Base-by-base conservation (phyloP, 768 basidiomycete genomes). In the Termitomyces sp. region DNA sequence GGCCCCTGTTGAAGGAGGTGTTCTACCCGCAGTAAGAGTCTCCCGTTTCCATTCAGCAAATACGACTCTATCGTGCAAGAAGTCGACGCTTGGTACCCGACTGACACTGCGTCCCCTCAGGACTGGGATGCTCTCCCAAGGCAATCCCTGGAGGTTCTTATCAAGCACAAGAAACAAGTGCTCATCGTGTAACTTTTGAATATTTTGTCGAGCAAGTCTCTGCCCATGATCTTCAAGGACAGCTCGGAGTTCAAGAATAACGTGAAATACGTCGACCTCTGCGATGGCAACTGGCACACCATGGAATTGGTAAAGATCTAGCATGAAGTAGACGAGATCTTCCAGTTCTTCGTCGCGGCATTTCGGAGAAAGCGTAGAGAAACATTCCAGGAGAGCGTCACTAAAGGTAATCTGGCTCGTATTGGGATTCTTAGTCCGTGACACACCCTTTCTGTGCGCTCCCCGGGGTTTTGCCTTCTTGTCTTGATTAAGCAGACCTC, bases 81-180 rank as follows among this genome's bases (percentile, higher is more conserved):
- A 98, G 56, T 91, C 83, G 39, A 94, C 68, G 36, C 88, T 92
- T 2, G 97, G 97, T 61, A 98, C 86, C n/a, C 97, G 87, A 67
- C 92, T 94, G 67, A 98, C 82, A 53, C 94, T 91, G 49, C 87
- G 79, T 9, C 89, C 92, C 42, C 92, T 80, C 12, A 98, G 73
- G 42, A 87, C 81, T 0, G 96, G 94, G 14, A 98, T 84, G 26
- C 90, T 95, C 72, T 98, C 97, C 96, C 96, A 98, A 2, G 97
- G 95, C 55, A 98, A 78, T 0, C 85, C 84, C 65, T 94, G 92
- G 12, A 43, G 42, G 42, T 43, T 22, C 42, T 43, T 43, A 22
- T 43, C 42, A 24, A 43, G 42, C 42, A 43, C 42, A 24, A 43
- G 42, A 5, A 43, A 43, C 10, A 43, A 43, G 42, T 98, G 96